Evolutionary conservation across 2,329 filamentous ascomycete genomes (phyloP).

Genomic region (Diplocarpon rosae): DNA sequence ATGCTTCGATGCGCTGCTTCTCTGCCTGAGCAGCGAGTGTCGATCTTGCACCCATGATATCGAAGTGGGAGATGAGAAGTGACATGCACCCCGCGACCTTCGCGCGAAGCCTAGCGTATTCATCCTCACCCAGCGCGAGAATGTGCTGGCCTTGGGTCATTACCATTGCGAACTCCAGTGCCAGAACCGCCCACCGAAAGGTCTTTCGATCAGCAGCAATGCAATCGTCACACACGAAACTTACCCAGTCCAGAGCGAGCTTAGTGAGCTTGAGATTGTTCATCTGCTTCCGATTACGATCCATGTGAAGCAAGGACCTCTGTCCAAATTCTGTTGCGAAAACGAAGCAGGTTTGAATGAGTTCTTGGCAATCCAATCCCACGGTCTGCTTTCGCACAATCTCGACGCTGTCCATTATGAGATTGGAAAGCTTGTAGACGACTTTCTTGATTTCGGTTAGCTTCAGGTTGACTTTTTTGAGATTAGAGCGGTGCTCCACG

Average conservation of each 20-base stretch:
- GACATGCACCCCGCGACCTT: constrained; percentile 98
- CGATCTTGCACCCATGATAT: constrained; percentile 95
- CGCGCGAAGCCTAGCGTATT: constrained; percentile 69
- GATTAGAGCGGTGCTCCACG: constrained; percentile 84
- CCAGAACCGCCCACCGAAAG: constrained; percentile 93
- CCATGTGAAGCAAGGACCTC: constrained; percentile 88
- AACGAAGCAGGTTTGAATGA: constrained; percentile 95
- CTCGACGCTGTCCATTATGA: constrained; percentile 97
- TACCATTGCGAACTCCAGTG: constrained; percentile 91
- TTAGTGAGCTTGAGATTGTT: constrained; percentile 94
- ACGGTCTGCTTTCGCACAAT: constrained; percentile 78
- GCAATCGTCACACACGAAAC: constrained; percentile 96
- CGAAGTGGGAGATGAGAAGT: constrained; percentile 92
- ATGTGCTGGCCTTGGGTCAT: constrained; percentile 95
- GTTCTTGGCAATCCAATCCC: constrained; percentile 79
- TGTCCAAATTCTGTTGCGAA: constrained; percentile 99
- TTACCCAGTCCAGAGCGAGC: constrained; percentile 90
- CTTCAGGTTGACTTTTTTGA: constrained; percentile 83
- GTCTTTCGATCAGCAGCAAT: constrained; percentile 88
- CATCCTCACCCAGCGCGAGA: constrained; percentile 75
- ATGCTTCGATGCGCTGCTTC: constrained; percentile 73
- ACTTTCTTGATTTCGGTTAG: constrained; percentile 92
- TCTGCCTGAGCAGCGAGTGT: constrained; percentile 90
- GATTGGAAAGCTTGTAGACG: constrained; percentile 91
- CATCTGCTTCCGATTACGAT: constrained; percentile 89